phyloP scores from a whole-genome alignment of 2,329 filamentous ascomycete species.

The Ophiostoma sp. region DNA sequence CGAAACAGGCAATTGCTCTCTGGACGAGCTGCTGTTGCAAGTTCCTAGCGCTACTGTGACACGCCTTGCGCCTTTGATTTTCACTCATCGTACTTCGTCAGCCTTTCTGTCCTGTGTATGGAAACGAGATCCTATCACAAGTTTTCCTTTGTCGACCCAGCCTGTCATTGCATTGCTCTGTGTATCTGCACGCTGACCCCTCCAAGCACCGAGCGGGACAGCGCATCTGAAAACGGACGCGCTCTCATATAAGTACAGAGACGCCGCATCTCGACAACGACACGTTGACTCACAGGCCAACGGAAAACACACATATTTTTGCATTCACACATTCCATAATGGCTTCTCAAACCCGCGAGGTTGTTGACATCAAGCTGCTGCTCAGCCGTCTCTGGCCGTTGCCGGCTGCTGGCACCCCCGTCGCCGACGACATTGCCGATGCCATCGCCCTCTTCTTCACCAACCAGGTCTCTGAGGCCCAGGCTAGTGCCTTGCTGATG shows the following conservation, averaged over 20 bases:
- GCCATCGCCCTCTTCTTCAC: constrained; percentile 90
- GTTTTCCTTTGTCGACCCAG: background rate
- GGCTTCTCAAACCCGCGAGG: constrained; percentile 18
- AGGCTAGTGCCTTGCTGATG: constrained; percentile 81
- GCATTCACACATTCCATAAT: constrained; percentile 2
- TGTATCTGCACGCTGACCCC: background rate
- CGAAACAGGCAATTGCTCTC: constrained; percentile 14
- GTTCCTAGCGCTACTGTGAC: constrained; percentile 5
- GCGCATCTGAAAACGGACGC: background rate
- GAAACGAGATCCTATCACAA: background rate
- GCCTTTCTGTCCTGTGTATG: background rate
- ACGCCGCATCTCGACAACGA: background rate
- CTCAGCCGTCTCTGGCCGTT: constrained; percentile 67
- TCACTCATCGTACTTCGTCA: background rate
- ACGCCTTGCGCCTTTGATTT: background rate
- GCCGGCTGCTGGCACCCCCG: constrained; percentile 34
- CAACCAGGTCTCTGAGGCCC: constrained; percentile 78
- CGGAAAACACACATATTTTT: background rate
- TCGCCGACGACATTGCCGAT: constrained; percentile 75
- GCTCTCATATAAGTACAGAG: background rate
- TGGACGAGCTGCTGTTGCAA: constrained; percentile 3
- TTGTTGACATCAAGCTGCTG: constrained; percentile 61
- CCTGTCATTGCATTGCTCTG: background rate
- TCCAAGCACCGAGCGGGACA: background rate
- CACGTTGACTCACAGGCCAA: background rate